Evolutionary conservation across 768 basidiomycete genomes (phyloP).

Genomic region (Ramaria sp.): DNA sequence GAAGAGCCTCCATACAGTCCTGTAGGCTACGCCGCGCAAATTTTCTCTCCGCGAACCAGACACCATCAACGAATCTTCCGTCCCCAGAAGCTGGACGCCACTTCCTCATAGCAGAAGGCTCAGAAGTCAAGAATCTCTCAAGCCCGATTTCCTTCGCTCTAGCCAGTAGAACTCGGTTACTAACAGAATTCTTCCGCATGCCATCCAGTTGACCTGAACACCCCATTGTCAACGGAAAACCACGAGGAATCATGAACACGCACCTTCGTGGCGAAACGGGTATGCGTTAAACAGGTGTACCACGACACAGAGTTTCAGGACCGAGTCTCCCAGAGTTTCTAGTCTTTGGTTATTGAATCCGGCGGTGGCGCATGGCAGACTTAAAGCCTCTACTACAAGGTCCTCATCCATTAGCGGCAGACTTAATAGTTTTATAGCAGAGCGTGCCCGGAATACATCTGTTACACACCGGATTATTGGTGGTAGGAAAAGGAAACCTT

Average conservation of each 20-base stretch:
- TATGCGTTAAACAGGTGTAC: slow-evolving; percentile 70
- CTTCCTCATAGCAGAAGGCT: slow-evolving; percentile 36
- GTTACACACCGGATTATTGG: slow-evolving; percentile 56
- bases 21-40: slow-evolving; percentile 66
- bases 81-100: slow-evolving; percentile 50
- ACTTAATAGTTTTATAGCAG: slow-evolving; percentile 40
- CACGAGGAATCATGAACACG: neutral
- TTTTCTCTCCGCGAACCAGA: slow-evolving; percentile 30
- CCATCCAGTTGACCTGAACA: slow-evolving; percentile 46
- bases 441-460: slow-evolving; percentile 48
- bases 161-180: slow-evolving; percentile 58
- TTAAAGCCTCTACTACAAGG: slow-evolving; percentile 62
- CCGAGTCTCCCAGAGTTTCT: slow-evolving; percentile 81
- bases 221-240: neutral
- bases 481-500: slow-evolving; percentile 50
- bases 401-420: slow-evolving; percentile 51
- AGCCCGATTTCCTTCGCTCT: slow-evolving; percentile 56
- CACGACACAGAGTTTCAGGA: slow-evolving; percentile 65
- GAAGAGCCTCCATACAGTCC: slow-evolving; percentile 80
- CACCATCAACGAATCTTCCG: slow-evolving; percentile 14
- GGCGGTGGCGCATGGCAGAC: slow-evolving; percentile 52
- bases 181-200: slow-evolving; percentile 54
- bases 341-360: slow-evolving; percentile 76
- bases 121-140: slow-evolving; percentile 53
- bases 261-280: slow-evolving; percentile 68